Evolutionary conservation across 768 basidiomycete species (phyloP), one percentile per base, ranked within the genome.

Genomic region (Lactarius vividus): DNA sequence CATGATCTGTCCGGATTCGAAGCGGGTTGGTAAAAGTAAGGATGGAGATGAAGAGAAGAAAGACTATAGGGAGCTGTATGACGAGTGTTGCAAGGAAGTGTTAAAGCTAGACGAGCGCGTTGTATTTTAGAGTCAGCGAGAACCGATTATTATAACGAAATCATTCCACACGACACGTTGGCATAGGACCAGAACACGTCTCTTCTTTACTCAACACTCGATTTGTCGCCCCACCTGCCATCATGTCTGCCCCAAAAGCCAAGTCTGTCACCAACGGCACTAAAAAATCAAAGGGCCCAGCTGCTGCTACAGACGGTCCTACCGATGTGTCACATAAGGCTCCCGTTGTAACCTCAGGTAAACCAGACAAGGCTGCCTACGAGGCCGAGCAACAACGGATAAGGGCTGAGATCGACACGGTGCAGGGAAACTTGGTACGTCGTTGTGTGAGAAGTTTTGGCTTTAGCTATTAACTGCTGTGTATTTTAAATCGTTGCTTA

Each of bases 71-170:
- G 91, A 93, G 73, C 77, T 91, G 66, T 95, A 96, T 76, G 86
- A 91, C 53, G 94, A 97, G 74, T 89, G 92, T 73, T 86, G 83
- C 72, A 82, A 83, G 73, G 96, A 98, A 79, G 92, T 98, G 59
- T 85, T 86, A 77, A 88, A 86, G 74, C 78, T 96, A 69, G 88
- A 93, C 78, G 82, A 84, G 59, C 82, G 84, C 66, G 79, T 92
- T 87, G 68, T 87, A 61, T 69, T 69, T 53, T 70, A 61, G 58
- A 57, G n/a, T 59, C 29, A 46, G 31, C 57, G 37, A 35, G 33
- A 16, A 10, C 28, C 8, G 29, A 29, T 49, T 40, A 46, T 61
- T 49, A 54, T 65, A 60, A 57, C 57, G 59, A 65, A 26, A 28
- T 23, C 49, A 37, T 39, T 3, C 23, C 35, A 39, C 64, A 52